A percentile compares a stretch with the other conserved stretches of the same genome.
These are phyloP conservation scores for Penicillium crustosum DNA, from an alignment of 2,329 filamentous ascomycete species.

Conservation along the genomic window DNA sequence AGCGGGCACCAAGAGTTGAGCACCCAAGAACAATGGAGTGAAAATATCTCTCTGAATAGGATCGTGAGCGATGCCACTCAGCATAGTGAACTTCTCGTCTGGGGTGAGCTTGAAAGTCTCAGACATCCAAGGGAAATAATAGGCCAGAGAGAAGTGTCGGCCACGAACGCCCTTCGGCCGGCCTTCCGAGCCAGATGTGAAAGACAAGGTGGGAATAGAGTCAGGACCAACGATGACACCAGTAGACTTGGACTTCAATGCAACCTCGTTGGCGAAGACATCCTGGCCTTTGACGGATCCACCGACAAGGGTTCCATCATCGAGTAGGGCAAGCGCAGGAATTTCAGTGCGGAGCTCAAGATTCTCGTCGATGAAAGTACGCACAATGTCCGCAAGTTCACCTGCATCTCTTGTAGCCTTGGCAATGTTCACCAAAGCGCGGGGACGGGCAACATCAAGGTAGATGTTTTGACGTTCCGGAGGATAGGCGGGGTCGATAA, in stretches of 20 bases:
- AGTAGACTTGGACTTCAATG: conserved; percentile 58
- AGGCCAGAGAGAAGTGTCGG: conserved; percentile 78
- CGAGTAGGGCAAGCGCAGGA: conserved; percentile 68
- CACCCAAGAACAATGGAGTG: conserved; percentile 84
- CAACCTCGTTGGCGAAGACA: conserved; percentile 58
- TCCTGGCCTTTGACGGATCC: conserved; percentile 67
- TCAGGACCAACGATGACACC: conserved; percentile 83
- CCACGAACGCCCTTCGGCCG: conserved; percentile 84
- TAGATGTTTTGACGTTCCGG: conserved; percentile 79
- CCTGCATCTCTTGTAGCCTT: conserved; percentile 69
- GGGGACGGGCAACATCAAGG: conserved; percentile 74
- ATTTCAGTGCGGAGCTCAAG: conserved; percentile 71
- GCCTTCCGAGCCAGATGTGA: conserved; percentile 73
- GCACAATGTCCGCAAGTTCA: conserved; percentile 60
- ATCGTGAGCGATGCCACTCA: conserved; percentile 76
- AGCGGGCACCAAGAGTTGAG: conserved; percentile 73
- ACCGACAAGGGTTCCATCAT: conserved; percentile 71
- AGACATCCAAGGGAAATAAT: conserved; percentile 94
- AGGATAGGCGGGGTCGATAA: conserved; percentile 79
- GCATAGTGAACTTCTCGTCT: conserved; percentile 74
- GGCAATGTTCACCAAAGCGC: conserved; percentile 70
- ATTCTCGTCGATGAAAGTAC: conserved; percentile 69
- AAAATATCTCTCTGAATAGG: conserved; percentile 71
- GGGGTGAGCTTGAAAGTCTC: conserved; percentile 72
- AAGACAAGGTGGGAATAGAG: conserved; percentile 71